Base-by-base conservation (phyloP, 1,284 basidiomycete species). In the Austropuccinia psidii region DNA sequence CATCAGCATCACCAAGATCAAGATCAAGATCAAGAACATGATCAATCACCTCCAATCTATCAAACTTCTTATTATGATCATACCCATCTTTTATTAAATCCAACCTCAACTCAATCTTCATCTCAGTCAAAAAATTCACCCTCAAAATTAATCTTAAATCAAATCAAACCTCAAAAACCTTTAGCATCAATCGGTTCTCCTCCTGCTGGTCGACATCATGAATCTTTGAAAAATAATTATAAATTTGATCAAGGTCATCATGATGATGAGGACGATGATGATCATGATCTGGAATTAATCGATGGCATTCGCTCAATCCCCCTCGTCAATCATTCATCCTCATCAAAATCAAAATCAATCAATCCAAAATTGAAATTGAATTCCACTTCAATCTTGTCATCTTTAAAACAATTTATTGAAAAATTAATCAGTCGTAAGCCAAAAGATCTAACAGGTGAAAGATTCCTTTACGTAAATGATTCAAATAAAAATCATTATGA, bases 361-460 rank as follows among this genome's bases (percentile, higher is more conserved):
- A 11, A 11, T n/a, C 11, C 11, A 11, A 45, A 45, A n/a, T 45
- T n/a, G 11, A 45, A 45, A 45, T n/a, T 45, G 11, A 52, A 52
- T 9, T 8, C 55, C 17, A 35, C 17, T 15, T 58, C 24, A 6
- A 15, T 33, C 55, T 21, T 15, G 9, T 35, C 55, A 13, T 37
- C 62, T 29, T 27, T 29, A 19, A 45, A 13, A 45, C 21, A 39
- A 41, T 35, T 69, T 31, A 27, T 65, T 21, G 29, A 41, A 45
- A 21, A 35, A 24, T 31, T 73, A 1, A 58, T 73, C 41, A 58
- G 31, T 33, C 31, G 41, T n/a, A 45, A 73, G 31, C 61, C 72
- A 7, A 73, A 73, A 55, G 50, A 66, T 39, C 62, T 73, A 29
- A 55, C 72, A 11, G 72, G 72, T n/a, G 72, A 73, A 73, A 39